Evolutionary conservation across 2,329 filamentous ascomycete species (phyloP).

Genomic region (Botrytis porri): DNA sequence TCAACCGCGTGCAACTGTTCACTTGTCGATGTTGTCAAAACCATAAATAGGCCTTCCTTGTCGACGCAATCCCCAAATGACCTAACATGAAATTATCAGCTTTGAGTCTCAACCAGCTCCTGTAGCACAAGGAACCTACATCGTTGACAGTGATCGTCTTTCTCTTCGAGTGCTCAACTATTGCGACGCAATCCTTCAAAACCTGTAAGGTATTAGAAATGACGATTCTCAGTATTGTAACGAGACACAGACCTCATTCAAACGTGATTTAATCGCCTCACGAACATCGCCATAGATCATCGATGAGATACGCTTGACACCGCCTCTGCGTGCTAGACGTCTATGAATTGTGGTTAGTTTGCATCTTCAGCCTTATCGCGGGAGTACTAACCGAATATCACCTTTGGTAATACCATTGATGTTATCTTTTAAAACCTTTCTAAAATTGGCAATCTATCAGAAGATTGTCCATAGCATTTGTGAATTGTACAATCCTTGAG

Average conservation of each 20-base stretch:
- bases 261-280: conserved; percentile 46
- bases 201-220: not conserved
- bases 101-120: not conserved
- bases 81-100: conserved; percentile 41
- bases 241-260: conserved; percentile 45
- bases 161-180: conserved; percentile 50
- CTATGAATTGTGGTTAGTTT: conserved; percentile 35
- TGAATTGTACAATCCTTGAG: not conserved
- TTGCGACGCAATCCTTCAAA: conserved; percentile 21
- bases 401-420: conserved; percentile 53
- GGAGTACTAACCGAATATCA: conserved; percentile 48
- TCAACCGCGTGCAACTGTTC: not conserved
- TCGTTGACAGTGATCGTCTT: conserved; percentile 65
- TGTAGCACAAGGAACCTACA: conserved; percentile 43
- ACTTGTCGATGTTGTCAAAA: conserved; percentile 46
- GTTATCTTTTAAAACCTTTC: conserved; percentile 49
- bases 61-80: conserved; percentile 50
- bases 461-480: not conserved
- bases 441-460: conserved; percentile 29
- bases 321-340: conserved; percentile 70
- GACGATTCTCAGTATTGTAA: not conserved
- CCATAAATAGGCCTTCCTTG: conserved; percentile 56
- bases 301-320: conserved; percentile 69
- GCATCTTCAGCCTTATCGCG: not conserved
- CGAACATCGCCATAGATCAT: conserved; percentile 63